phyloP scores from a whole-genome alignment of 345 rosid genomes.

The Populus euphratica region DNA sequence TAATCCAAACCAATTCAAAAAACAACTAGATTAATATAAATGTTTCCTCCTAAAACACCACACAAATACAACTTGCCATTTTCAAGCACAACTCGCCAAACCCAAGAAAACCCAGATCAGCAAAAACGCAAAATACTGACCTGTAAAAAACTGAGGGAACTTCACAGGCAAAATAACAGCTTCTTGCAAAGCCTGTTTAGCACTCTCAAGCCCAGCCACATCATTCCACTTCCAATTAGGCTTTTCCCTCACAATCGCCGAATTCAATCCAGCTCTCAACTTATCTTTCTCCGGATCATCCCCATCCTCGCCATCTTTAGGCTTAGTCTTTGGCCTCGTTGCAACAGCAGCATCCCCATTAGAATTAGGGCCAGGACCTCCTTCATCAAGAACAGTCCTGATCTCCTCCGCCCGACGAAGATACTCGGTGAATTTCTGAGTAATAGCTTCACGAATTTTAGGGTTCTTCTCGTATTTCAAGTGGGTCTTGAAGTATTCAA shows the following conservation, averaged over 20 bases:
- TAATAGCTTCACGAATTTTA: conserved; percentile 77
- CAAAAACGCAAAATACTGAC: conserved; percentile 25
- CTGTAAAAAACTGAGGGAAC: conserved; percentile 95
- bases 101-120: background rate
- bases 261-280: conserved; percentile 74
- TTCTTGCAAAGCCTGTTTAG: conserved; percentile 86
- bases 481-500: conserved; percentile 93
- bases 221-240: conserved; percentile 87
- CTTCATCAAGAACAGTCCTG: conserved; percentile 81
- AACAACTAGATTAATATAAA: background rate
- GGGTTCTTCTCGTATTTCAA: conserved; percentile 95
- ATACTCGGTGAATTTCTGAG: conserved; percentile 79
- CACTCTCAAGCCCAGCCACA: conserved; percentile 94
- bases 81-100: background rate
- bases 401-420: conserved; percentile 97
- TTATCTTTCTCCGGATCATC: conserved; percentile 83
- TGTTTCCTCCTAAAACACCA: background rate
- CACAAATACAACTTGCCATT: background rate
- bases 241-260: conserved; percentile 82
- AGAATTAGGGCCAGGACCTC: conserved; percentile 66
- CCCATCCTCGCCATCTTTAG: conserved; percentile 78
- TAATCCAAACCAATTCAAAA: background rate
- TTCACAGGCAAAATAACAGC: conserved; percentile 93
- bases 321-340: conserved; percentile 62
- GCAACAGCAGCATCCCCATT: conserved; percentile 80